Evolutionary conservation across 2,329 filamentous ascomycete species (phyloP).

Genomic region (Penicillium vulpinum): DNA sequence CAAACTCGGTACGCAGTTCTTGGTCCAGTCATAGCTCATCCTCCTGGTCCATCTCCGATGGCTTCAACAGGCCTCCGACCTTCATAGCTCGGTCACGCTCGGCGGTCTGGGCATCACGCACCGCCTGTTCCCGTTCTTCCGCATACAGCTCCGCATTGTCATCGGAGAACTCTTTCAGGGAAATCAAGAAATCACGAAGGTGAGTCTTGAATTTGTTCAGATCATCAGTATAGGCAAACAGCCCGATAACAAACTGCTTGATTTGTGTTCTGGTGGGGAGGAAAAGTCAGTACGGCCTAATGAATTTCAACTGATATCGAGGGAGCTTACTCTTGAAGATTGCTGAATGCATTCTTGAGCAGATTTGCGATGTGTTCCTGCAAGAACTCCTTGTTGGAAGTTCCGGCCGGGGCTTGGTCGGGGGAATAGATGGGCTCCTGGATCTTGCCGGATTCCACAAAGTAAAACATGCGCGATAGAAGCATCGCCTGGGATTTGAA

Average conservation of each 20-base stretch:
- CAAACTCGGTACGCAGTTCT: constrained; percentile 64
- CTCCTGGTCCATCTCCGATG: constrained; percentile 87
- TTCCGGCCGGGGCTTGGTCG: constrained; percentile 80
- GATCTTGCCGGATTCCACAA: constrained; percentile 87
- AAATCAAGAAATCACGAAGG: constrained; percentile 94
- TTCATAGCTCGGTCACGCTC: constrained; percentile 92
- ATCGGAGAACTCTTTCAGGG: constrained; percentile 92
- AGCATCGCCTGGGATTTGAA: constrained; percentile 98
- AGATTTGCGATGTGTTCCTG: constrained; percentile 82
- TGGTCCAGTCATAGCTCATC: constrained; percentile 79
- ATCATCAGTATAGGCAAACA: constrained; percentile 85
- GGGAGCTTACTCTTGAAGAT: constrained; percentile 76
- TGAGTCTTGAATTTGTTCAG: constrained; percentile 94
- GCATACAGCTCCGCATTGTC: constrained; percentile 93
- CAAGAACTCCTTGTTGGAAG: constrained; percentile 87
- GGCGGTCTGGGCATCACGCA: constrained; percentile 78
- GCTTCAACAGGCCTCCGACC: constrained; percentile 93
- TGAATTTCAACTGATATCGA: background rate
- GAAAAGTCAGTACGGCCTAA: constrained; percentile 12
- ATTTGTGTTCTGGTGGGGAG: constrained; percentile 69
- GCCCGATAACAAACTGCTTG: constrained; percentile 79
- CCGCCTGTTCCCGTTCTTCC: constrained; percentile 91
- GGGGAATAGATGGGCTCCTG: constrained; percentile 84
- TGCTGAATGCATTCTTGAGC: constrained; percentile 86
- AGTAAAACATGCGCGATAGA: constrained; percentile 92